Evolutionary conservation across 495 filamentous ascomycete species (phyloP), one percentile per base, ranked within the genome.

Genomic region (Hypoxylon perforatum): DNA sequence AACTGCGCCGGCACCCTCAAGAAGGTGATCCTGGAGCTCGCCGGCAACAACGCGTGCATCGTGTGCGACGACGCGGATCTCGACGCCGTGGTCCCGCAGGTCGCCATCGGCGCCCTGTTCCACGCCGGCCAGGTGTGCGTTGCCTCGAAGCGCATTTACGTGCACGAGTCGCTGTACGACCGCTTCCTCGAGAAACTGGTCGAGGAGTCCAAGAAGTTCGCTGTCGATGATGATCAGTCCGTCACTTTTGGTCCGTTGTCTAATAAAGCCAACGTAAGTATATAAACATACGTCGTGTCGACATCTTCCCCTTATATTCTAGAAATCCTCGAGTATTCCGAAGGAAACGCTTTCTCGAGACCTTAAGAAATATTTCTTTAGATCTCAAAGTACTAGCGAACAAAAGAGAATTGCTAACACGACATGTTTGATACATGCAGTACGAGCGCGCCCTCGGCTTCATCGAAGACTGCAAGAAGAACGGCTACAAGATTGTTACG

Each of bases 31-130:
- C 78, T 84, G 38, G 79, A 83, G 67, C 67, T 85, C 33, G 90
- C 88, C 17, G 90, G 90, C 33, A 92, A 92, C 70, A 86, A 92
- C 72, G 84, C 89, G 0, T 83, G 84, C 50, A 86, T 91, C 57
- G 79, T 92, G 17, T 86, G 84, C 63, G 77, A 82, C 0, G 88
- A 91, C 75, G 88, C 88, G 10, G 87, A 91, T 57, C 80, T 92
- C 30, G 81, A 85, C 35, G 80, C 80, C 25, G 79, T 84, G 14
- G 84, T 88, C 11, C 85, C 84, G 4, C 69, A 71, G 44, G 72
- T 81, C 6, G 82, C 82, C 9, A 77, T 77, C 38, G 82, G 84
- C 36, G 81, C 81, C 0, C 87, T 90, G 56, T 84, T 88, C 59
- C 86, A 88, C 75, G 84, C 80, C 0, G 87, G 87, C 11, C 86